These are phyloP conservation scores for Arbutus unedo DNA, from an alignment of 148 eudicot genomes.

Conservation along the genomic window DNA sequence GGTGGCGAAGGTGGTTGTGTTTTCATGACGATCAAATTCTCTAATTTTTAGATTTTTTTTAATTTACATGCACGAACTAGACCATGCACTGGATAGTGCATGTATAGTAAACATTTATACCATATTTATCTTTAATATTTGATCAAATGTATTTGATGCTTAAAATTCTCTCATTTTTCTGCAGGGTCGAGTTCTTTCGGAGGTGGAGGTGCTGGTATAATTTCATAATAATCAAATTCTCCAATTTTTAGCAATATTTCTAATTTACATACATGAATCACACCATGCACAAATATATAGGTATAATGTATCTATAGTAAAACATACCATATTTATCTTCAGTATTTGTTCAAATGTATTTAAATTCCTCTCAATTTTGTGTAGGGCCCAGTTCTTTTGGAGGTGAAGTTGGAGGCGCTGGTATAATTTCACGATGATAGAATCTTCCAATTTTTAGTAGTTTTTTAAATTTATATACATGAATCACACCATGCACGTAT, in stretches of 20 bases:
- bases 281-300: neutral
- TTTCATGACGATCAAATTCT: no score
- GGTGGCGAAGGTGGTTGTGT: neutral
- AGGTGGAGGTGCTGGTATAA: neutral
- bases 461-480: neutral
- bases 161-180: no score
- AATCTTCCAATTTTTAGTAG: neutral
- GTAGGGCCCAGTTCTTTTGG: neutral
- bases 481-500: neutral
- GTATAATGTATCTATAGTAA: neutral
- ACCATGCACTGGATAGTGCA: no score
- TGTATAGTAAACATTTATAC: no score
- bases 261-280: neutral
- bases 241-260: neutral
- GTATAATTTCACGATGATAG: neutral
- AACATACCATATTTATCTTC: neutral
- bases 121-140: no score
- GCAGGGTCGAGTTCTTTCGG: neutral
- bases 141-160: no score
- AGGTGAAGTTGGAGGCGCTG: neutral
- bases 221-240: neutral
- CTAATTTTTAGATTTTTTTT: no score
- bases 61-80: no score
- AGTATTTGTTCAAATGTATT: neutral
- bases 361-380: neutral